Percentiles rank a stretch among this genome's conserved stretches.
These are phyloP conservation scores for Fabrea salina DNA, from an alignment of 169 alveolate genomes.

Conservation along the genomic window DNA sequence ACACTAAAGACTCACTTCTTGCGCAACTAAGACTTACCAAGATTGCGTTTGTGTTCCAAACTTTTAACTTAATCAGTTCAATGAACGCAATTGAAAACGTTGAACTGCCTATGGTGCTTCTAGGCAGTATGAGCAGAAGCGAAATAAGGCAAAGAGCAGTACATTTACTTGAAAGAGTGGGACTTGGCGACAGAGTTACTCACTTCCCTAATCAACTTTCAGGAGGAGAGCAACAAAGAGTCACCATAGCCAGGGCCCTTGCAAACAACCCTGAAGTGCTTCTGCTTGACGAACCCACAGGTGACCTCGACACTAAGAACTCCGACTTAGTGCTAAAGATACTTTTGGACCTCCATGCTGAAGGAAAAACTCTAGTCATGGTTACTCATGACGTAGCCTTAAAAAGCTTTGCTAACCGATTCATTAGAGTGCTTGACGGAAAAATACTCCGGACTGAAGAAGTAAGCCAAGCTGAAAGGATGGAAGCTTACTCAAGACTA, in stretches of 20 bases:
- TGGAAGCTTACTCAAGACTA: constrained; percentile 44
- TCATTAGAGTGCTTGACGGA: constrained; percentile 81
- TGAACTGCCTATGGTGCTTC: constrained; percentile 82
- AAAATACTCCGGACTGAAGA: constrained; percentile 58
- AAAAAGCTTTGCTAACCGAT: constrained; percentile 73
- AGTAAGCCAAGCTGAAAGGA: constrained; percentile 50
- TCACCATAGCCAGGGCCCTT: constrained; percentile 83
- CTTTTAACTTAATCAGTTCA: constrained; percentile 80
- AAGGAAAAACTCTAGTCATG: constrained; percentile 70
- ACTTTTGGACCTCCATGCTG: constrained; percentile 62
- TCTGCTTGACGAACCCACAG: constrained; percentile 87
- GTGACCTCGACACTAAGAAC: constrained; percentile 84
- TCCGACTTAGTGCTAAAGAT: constrained; percentile 82
- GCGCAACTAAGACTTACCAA: constrained; percentile 74
- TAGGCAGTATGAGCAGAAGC: constrained; percentile 58
- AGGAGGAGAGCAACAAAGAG: constrained; percentile 89
- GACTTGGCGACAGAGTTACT: constrained; percentile 62
- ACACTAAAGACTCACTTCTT: constrained; percentile 74
- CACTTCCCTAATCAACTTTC: constrained; percentile 84
- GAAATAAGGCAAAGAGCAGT: constrained; percentile 62
- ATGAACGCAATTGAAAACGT: constrained; percentile 85
- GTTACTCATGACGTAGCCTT: constrained; percentile 86
- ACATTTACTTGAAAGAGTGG: constrained; percentile 69
- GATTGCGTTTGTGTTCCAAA: constrained; percentile 82
- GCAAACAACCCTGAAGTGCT: constrained; percentile 80